phyloP scores from a whole-genome alignment of 1,139 yeast genomes.

The Candida frijolesensis region DNA sequence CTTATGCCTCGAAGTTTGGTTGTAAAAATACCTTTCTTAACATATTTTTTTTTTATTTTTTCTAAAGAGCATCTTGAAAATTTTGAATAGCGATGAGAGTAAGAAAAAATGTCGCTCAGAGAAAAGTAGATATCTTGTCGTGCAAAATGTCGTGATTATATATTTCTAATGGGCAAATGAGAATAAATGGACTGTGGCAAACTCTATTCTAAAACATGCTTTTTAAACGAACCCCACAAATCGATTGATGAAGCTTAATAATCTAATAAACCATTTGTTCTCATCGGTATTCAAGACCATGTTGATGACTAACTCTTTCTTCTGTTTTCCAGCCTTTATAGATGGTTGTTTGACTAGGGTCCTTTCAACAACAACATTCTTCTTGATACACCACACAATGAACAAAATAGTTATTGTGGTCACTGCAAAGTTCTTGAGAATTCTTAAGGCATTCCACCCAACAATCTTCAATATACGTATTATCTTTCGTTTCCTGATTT shows the following conservation, averaged over 20 bases:
- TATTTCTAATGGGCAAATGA: not conserved
- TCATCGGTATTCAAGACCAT: slow-evolving; percentile 48
- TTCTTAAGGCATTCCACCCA: slow-evolving; percentile 31
- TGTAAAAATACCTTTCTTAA: not conserved
- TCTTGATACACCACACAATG: slow-evolving; percentile 47
- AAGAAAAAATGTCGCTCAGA: not conserved
- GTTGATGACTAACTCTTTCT: slow-evolving; percentile 46
- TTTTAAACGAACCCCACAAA: slow-evolving; percentile 48
- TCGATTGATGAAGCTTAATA: slow-evolving; percentile 40
- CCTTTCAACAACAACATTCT: slow-evolving; percentile 42
- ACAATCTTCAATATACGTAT: slow-evolving; percentile 27
- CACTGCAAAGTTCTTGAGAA: slow-evolving; percentile 40
- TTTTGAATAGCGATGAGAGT: slow-evolving; percentile 2
- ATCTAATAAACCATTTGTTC: slow-evolving; percentile 49
- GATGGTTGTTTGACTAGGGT: slow-evolving; percentile 40
- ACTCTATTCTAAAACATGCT: no score
- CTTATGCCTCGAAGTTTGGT: not conserved
- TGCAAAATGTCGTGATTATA: slow-evolving; percentile 1
- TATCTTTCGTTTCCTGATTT: slow-evolving; percentile 26
- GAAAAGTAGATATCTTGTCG: not conserved
- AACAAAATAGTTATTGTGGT: slow-evolving; percentile 43
- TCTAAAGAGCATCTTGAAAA: not conserved
- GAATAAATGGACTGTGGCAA: no score
- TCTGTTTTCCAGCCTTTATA: slow-evolving; percentile 22
- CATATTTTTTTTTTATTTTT: not conserved